These are phyloP conservation scores for Mollisiaceae sp. DNA, from an alignment of 2,329 filamentous ascomycete genomes.

Conservation along the genomic window DNA sequence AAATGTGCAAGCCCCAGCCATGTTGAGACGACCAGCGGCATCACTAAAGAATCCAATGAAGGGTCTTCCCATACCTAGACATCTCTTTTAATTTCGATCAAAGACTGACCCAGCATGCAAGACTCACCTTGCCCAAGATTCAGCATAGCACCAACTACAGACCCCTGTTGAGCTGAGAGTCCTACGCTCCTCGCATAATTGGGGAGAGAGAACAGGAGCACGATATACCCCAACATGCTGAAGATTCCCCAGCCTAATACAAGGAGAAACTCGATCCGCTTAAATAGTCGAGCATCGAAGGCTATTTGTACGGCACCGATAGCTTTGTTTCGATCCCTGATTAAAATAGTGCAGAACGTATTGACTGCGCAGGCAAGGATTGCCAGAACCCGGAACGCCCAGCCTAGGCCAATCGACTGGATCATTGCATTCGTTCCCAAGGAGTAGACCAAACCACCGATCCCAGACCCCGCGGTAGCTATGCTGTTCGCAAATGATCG, in stretches of 20 bases:
- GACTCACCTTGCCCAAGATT: conserved; percentile 60
- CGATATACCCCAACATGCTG: conserved; percentile 74
- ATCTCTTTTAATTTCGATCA: conserved; percentile 17
- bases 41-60: conserved; percentile 77
- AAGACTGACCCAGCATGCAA: neutral
- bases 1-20: conserved; percentile 69
- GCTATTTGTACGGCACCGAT: conserved; percentile 70
- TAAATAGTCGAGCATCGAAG: conserved; percentile 69
- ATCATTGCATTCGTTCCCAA: conserved; percentile 61
- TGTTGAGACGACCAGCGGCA: conserved; percentile 72
- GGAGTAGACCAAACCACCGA: conserved; percentile 69
- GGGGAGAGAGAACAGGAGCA: conserved; percentile 77
- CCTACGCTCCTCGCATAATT: conserved; percentile 75
- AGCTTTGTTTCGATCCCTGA: conserved; percentile 74
- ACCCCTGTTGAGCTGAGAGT: conserved; percentile 68
- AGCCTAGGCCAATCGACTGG: conserved; percentile 54
- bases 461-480: conserved; percentile 67
- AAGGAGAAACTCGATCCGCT: conserved; percentile 64
- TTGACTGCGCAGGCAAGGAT: conserved; percentile 70
- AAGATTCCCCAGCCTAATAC: conserved; percentile 72
- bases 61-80: conserved; percentile 66
- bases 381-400: conserved; percentile 59
- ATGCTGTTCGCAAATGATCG: conserved; percentile 66
- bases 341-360: conserved; percentile 62
- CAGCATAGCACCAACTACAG: conserved; percentile 73